Conservation (phyloP, 371 early-diverging fungal genomes). For the Mortierella sp. region DNA sequence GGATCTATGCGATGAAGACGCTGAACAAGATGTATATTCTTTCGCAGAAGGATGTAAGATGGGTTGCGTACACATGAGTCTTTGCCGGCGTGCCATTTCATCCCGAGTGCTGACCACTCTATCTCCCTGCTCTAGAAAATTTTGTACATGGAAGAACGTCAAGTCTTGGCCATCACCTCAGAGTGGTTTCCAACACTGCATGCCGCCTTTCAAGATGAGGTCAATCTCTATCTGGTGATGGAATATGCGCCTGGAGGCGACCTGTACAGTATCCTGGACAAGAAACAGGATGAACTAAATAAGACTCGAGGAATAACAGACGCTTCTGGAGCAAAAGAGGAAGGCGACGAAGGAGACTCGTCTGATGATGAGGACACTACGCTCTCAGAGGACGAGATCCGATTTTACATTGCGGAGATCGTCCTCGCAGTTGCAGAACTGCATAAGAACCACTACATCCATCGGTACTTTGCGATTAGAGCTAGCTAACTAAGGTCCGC, state of each 20-base stretch:
- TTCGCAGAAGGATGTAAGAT: conserved; percentile 79
- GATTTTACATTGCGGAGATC: conserved; percentile 96
- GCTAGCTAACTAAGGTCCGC: too few species aligned
- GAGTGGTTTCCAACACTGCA: conserved; percentile 85
- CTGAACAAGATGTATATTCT: conserved; percentile 89
- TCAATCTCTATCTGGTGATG: conserved; percentile 95
- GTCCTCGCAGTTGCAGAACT: conserved; percentile 92
- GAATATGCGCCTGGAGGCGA: conserved; percentile 97
- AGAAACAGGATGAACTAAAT: conserved; percentile 68
- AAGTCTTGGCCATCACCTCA: conserved; percentile 82
- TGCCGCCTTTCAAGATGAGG: conserved; percentile 93
- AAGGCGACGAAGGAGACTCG: conserved; percentile 16
- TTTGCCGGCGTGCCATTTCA: too few species aligned
- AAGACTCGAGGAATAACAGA: conserved; percentile 14
- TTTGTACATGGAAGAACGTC: conserved; percentile 91
- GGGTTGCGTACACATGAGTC: too few species aligned
- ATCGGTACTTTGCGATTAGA: too few species aligned
- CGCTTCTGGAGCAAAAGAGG: neutral
- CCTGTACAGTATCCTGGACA: conserved; percentile 92
- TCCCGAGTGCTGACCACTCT: neutral
- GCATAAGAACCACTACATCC: conserved; percentile 94
- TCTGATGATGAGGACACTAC: conserved; percentile 58
- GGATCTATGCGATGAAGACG: conserved; percentile 96
- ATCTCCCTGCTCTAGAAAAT: conserved; percentile 65
- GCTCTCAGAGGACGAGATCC: conserved; percentile 90